Base-by-base conservation (phyloP, 1,139 yeast species). In the Chernovozyma aurita region DNA sequence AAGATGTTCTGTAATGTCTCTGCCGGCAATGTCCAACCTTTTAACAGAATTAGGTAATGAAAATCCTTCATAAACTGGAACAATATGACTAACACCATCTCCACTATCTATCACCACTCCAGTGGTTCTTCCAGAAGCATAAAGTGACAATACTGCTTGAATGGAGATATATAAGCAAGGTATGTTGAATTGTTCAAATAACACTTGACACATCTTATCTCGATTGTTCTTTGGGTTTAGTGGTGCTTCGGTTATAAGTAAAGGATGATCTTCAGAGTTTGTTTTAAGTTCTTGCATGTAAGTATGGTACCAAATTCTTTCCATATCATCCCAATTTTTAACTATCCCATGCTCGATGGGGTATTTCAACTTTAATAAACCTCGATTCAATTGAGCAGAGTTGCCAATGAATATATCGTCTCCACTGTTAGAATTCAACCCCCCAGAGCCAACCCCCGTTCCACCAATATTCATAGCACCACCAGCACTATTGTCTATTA, bases 71-170 rank as follows among this genome's bases (percentile, higher is more conserved):
- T 76, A 90, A 0, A 92, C 87, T 0, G 97, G 96, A 1, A 87
- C 95, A 7, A 86, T 73, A 53, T 85, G 92, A 31, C 85, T 76
- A 18, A 87, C 95, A 3, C 97, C 97, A 54, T 90, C 97, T 3
- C 97, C 97, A 28, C 85, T 76, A 55, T 90, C 97, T 12, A 90
- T 57, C 9, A 87, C 95, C 28, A 86, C 76, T 1, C 97, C 97
- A 0, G 95, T 88, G 3, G 97, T 90, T 46, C 88, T 65, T 0
- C 97, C 97, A 3, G 86, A 76, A 0, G 97, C 90, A 61, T 90
- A 90, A 25, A 90, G 63, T 2, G 96, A 76, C 36, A 90, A 64
- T 12, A 88, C 90, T 0, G 95, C 94, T 47, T 88, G 97, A 32
- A 85, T 73, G 3, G 88, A 77, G 14, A 87, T 64, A 53, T 86